Percentiles rank a stretch among this genome's conserved stretches.
Conservation (phyloP, 169 alveolate genomes). For the Cystoisospora suis region DNA sequence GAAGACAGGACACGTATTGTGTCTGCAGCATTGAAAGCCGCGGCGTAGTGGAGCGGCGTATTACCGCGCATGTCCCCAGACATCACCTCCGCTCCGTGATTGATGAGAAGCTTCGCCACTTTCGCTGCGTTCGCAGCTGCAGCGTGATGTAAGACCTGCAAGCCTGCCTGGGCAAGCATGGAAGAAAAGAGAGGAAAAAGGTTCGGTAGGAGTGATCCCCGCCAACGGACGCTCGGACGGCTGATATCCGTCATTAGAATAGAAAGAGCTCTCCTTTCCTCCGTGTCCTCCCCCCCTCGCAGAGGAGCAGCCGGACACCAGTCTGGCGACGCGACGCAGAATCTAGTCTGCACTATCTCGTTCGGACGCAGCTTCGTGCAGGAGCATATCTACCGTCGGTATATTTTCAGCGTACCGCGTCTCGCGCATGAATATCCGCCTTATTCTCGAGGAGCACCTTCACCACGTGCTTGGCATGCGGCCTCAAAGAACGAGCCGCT, state of each 20-base stretch:
- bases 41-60: slow-evolving; percentile 64
- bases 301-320: too few relatives aligned
- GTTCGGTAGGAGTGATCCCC: neutral
- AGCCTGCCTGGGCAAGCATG: slow-evolving; percentile 35
- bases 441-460: slow-evolving; percentile 9
- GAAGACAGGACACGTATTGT: slow-evolving; percentile 9
- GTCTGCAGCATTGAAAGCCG: slow-evolving; percentile 36
- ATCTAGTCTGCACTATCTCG: too few relatives aligned
- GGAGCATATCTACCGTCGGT: too few relatives aligned
- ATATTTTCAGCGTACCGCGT: slow-evolving; percentile 26
- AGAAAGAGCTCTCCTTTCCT: too few relatives aligned
- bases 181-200: neutral
- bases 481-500: slow-evolving; percentile 19
- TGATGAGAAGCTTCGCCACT: slow-evolving; percentile 33
- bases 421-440: slow-evolving; percentile 50
- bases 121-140: slow-evolving; percentile 43
- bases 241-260: too few relatives aligned
- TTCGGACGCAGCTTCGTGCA: too few relatives aligned
- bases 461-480: slow-evolving; percentile 37
- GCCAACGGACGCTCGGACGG: too few relatives aligned
- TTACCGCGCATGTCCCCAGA: slow-evolving; percentile 42
- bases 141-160: slow-evolving; percentile 55
- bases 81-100: slow-evolving; percentile 37
- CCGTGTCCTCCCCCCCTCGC: too few relatives aligned
- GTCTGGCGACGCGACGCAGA: too few relatives aligned